Base-by-base conservation (phyloP, 768 basidiomycete genomes). In the Trametes villosa region DNA sequence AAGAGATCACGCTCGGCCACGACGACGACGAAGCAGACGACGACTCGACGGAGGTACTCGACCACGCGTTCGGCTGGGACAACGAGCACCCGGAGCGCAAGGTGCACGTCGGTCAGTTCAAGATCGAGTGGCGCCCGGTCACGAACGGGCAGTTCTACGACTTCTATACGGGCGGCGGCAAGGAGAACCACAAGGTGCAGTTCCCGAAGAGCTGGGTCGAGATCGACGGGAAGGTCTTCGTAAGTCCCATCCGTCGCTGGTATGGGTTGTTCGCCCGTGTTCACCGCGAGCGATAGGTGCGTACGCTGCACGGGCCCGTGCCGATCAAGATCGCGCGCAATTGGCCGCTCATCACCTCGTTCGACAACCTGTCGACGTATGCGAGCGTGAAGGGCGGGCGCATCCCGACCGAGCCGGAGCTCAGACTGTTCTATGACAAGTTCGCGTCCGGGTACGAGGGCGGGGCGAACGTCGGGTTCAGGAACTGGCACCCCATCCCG, bases 401-500 rank as follows among this genome's bases (percentile, higher is more conserved):
- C 47, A 77, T 99, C 20, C 97, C 97, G 0, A 95, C 92, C 3
- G 94, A 97, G 74, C 79, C 87, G 0, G 97, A 98, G 75, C 82
- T 97, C 38, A 81, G 88, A 6, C 71, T 89, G 17, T 95, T 96
- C 77, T 81, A 86, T 66, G 85, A 91, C 68, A 86, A 83, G 68
- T 90, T 91, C 57, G 82, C 88, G 44, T 81, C 79, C 34, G 89
- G 90, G 0, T 91, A 87, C 56, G 88, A 86, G 64, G 89, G 88
- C 20, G 89, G 88, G 34, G 83, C 86, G 1, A 98, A 98, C 69
- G 71, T 87, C 49, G 96, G 94, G 1, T 92, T 96, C 72, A 83
- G 90, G 63, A 92, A 94, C 74, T 97, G 96, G 94, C 94, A 98
- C 71, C 92, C 94, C 24, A 72, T 91, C 50, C 93, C 94, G 92